These are phyloP conservation scores for Naegleria gruberi DNA, from an alignment of 208 protist species.

Conservation along the genomic window DNA sequence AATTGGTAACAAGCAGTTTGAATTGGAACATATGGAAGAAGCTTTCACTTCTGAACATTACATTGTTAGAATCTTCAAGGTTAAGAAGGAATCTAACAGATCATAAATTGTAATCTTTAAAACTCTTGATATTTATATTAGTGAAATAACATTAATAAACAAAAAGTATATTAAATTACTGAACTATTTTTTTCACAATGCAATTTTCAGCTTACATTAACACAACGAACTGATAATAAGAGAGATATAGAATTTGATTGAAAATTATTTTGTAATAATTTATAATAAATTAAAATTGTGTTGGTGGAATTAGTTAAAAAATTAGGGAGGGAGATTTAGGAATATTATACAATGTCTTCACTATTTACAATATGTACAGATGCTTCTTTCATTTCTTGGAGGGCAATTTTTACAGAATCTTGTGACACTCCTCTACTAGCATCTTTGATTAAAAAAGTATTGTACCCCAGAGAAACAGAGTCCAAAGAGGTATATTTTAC, in stretches of 20 bases:
- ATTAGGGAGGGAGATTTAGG: too few species aligned
- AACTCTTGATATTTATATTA: too few species aligned
- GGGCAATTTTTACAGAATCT: not conserved
- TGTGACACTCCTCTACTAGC: not conserved
- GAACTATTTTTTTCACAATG: too few species aligned
- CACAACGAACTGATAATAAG: too few species aligned
- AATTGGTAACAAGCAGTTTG: slow-evolving; percentile 71
- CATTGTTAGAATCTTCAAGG: slow-evolving; percentile 86
- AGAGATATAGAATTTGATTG: too few species aligned
- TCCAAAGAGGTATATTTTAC: slow-evolving; percentile 43
- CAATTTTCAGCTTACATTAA: too few species aligned
- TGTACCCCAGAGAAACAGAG: slow-evolving; percentile 28
- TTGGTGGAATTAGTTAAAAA: too few species aligned
- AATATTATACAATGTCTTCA: not conserved
- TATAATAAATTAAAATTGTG: too few species aligned
- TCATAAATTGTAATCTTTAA: too few species aligned
- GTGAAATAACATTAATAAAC: too few species aligned
- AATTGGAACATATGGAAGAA: slow-evolving; percentile 58
- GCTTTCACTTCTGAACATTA: slow-evolving; percentile 82
- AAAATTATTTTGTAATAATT: too few species aligned
- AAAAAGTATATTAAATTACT: too few species aligned
- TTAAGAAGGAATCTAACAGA: slow-evolving; percentile 45
- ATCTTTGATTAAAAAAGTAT: slow-evolving; percentile 40
- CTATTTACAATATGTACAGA: not conserved
- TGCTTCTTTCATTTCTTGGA: not conserved